Evolutionary conservation across 257 asterid species (phyloP).

Genomic region (Prunella vulgaris): DNA sequence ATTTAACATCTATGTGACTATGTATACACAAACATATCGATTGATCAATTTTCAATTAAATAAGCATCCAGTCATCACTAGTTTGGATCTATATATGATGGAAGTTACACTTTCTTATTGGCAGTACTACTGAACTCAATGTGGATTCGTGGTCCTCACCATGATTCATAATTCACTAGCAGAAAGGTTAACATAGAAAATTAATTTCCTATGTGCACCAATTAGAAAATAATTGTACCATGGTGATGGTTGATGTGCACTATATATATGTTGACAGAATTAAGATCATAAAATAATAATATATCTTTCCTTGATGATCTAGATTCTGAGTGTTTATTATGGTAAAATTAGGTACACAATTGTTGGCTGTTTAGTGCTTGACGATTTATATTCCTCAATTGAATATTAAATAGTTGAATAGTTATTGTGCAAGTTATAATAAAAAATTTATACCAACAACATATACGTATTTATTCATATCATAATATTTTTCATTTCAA

Average conservation of each 20-base stretch:
- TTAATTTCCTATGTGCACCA: background rate
- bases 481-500: too few relatives aligned
- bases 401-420: too few relatives aligned
- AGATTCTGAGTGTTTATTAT: background rate
- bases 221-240: background rate
- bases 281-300: background rate
- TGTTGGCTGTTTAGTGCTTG: background rate
- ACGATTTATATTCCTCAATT: background rate
- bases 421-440: too few relatives aligned
- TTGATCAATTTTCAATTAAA: too few relatives aligned
- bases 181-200: constrained; percentile 6
- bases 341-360: background rate
- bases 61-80: background rate
- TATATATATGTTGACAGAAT: background rate
- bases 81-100: background rate
- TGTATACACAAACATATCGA: too few relatives aligned
- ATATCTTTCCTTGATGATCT: background rate
- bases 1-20: too few relatives aligned
- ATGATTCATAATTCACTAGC: constrained; percentile 11
- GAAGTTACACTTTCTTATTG: constrained; percentile 10
- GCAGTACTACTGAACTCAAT: background rate
- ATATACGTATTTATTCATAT: too few relatives aligned
- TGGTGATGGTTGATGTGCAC: background rate
- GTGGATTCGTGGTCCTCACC: constrained; percentile 46
- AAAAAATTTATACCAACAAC: too few relatives aligned